Percentiles rank a stretch among this genome's conserved stretches.
These are phyloP conservation scores for Coniferiporia sulphurascens DNA, from an alignment of 1,284 basidiomycete genomes.

Conservation along the genomic window DNA sequence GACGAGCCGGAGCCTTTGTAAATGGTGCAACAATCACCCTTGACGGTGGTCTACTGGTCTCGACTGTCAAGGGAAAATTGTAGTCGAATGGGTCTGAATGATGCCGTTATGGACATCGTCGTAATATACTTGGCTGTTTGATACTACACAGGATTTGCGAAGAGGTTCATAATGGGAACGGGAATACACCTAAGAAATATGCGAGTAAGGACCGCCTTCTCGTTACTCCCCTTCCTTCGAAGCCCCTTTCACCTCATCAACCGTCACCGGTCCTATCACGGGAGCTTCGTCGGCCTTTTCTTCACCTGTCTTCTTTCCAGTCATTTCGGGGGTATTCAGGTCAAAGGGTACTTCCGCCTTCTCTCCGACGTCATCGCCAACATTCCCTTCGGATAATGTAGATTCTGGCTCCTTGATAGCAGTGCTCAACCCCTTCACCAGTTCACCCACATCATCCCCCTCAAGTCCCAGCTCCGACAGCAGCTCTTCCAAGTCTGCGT, in stretches of 20 bases:
- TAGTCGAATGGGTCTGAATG: not conserved
- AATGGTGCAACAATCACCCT: slow-evolving; percentile 59
- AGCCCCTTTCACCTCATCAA: slow-evolving; percentile 5
- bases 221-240: slow-evolving; percentile 3
- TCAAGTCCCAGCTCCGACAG: slow-evolving; percentile 69
- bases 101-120: too few species aligned
- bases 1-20: slow-evolving; percentile 56
- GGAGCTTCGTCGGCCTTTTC: not conserved
- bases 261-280: not conserved
- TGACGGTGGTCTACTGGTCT: slow-evolving; percentile 49
- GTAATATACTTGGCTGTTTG: not conserved
- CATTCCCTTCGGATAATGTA: not conserved
- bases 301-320: not conserved
- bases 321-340: not conserved
- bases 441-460: slow-evolving; percentile 64
- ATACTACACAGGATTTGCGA: not conserved
- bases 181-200: not conserved
- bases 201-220: slow-evolving; percentile 32
- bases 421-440: slow-evolving; percentile 52
- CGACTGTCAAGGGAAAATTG: slow-evolving; percentile 12
- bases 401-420: slow-evolving; percentile 1
- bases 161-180: not conserved
- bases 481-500: slow-evolving; percentile 63
- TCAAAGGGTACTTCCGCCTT: not conserved
- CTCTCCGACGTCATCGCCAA: not conserved